A percentile compares a stretch with the other conserved stretches of the same genome.
These are phyloP conservation scores for Quercus ilex DNA, from an alignment of 306 rosid species.

Conservation along the genomic window DNA sequence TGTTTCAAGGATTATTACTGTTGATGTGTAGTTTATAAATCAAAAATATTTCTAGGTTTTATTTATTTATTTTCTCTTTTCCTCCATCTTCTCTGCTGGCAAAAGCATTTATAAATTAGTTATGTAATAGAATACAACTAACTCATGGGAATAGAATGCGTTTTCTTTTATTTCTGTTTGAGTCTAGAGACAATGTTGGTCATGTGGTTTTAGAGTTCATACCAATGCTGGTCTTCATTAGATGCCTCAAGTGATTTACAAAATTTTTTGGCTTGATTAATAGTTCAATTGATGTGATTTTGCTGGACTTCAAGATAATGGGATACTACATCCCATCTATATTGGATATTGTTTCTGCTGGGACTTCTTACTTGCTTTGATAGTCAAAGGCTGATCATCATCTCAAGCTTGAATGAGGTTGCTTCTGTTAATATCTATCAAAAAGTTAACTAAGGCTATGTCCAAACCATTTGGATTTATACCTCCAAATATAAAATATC, in stretches of 20 bases:
- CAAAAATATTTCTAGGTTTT: no score
- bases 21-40: no score
- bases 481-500: background rate
- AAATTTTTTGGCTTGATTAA: background rate
- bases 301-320: background rate
- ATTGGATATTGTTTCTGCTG: background rate
- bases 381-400: background rate
- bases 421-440: background rate
- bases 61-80: background rate
- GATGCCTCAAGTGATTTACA: background rate
- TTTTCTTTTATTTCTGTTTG: background rate
- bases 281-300: background rate
- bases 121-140: background rate
- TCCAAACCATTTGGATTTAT: background rate
- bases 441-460: background rate
- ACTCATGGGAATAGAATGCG: background rate
- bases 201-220: no score
- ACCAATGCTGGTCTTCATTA: background rate
- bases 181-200: background rate
- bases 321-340: background rate
- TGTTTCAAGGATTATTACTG: no score
- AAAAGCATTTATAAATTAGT: background rate
- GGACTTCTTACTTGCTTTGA: background rate
- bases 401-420: background rate
- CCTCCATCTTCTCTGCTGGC: background rate